Percentiles rank a stretch among this genome's conserved stretches.
These are phyloP conservation scores for Colletotrichum tropicicola DNA, from an alignment of 2,329 filamentous ascomycete genomes.

Conservation along the genomic window DNA sequence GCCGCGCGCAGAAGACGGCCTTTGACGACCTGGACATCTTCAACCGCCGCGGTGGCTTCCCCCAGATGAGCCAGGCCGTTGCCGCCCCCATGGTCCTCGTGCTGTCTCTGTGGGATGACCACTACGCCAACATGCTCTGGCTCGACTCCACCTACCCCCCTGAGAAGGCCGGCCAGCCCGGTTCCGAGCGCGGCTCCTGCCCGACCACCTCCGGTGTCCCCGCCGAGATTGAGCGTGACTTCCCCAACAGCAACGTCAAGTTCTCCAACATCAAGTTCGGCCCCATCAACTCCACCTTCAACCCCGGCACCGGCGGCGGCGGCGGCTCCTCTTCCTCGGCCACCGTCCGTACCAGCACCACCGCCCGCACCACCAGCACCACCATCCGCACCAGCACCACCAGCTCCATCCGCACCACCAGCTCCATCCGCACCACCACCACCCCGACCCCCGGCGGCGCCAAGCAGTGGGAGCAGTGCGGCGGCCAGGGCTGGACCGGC, in stretches of 20 bases:
- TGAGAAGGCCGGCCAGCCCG: slow-evolving; percentile 45
- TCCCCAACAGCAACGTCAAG: slow-evolving; percentile 58
- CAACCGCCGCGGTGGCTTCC: slow-evolving; percentile 63
- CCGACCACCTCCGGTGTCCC: slow-evolving; percentile 60
- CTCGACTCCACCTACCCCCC: slow-evolving; percentile 74
- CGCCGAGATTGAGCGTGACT: slow-evolving; percentile 53
- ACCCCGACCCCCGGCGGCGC: slow-evolving; percentile 27
- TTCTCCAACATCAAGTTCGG: slow-evolving; percentile 67
- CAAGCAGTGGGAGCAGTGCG: slow-evolving; percentile 47
- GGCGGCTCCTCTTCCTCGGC: slow-evolving; percentile 18
- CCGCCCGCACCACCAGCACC: slow-evolving; percentile 10
- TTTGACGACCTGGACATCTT: slow-evolving; percentile 67
- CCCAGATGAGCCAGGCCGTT: slow-evolving; percentile 60
- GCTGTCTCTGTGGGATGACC: slow-evolving; percentile 68
- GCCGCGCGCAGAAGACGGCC: slow-evolving; percentile 63
- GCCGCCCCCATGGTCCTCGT: slow-evolving; percentile 56
- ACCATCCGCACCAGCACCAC: slow-evolving; percentile 15
- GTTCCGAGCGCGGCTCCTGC: slow-evolving; percentile 64
- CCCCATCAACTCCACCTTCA: slow-evolving; percentile 63
- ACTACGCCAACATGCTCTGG: slow-evolving; percentile 60
- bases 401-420: slow-evolving; percentile 4
- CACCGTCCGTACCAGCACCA: slow-evolving; percentile 26
- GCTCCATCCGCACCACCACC: slow-evolving; percentile 25
- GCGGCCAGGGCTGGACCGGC: slow-evolving; percentile 45
- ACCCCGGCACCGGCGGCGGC: slow-evolving; percentile 16